Evolutionary conservation across 352 stramenopile genomes (phyloP), one percentile per base, ranked within the genome.

Genomic region (Pythium periplocum): DNA sequence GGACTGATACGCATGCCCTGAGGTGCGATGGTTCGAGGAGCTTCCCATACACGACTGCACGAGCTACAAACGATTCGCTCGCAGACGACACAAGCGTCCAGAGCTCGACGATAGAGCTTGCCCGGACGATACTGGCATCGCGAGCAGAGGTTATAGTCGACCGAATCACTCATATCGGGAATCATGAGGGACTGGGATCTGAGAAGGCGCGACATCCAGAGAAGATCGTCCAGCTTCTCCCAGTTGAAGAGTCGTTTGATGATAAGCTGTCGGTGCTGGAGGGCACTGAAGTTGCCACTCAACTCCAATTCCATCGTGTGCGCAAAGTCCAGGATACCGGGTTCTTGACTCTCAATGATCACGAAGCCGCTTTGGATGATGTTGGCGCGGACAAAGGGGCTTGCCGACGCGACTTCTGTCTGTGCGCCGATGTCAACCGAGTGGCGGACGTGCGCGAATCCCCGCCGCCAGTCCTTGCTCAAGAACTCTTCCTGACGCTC

Each of bases 341-440:
- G 52, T 12, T 61, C 58, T 12, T 55, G 51, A 43, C 42, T 54
- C 32, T 65, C 58, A 12, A 65, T 47, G 10, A 53, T 40, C 10
- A 65, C 58, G n/a, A 65, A 36, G 0, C 58, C 58, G 43, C 58
- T 65, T n/a, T 65, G 58, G 42, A 60, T 65, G 40, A 65, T 49
- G 30, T 42, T 48, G 4, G 31, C 58, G 4, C 58, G 51, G 8
- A 65, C 52, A 36, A 65, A 65, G 9, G 52, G 42, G 30, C 58
- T 65, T 26, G 40, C 12, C 47, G 58, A 53, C 33, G 55, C 42
- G 8, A 38, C 8, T 5, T 48, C 37, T 35, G 53, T 42, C 2
- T 57, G 36, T 37, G 59, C 58, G 8, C 51, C 58, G 30, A 65
- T 37, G 26, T 65, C 52, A 2, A 65, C 58, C 8, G 58, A 65